Conservation (phyloP, 768 basidiomycete genomes). For the Lactarius akahatsu region DNA sequence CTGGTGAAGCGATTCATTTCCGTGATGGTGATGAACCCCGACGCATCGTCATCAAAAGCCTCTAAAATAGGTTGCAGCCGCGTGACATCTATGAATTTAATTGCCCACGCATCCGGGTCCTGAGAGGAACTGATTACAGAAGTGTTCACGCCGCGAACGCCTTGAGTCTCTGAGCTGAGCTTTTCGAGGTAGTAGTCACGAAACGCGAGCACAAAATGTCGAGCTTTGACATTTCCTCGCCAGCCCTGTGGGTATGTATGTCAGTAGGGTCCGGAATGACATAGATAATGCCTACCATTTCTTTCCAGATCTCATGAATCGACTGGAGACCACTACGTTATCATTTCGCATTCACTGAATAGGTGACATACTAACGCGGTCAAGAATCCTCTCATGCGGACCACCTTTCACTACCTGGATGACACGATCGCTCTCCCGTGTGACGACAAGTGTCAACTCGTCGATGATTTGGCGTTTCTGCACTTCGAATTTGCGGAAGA, state of each 20-base stretch:
- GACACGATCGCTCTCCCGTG: constrained; percentile 25
- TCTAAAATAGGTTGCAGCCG: constrained; percentile 34
- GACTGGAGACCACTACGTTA: background rate
- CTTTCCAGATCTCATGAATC: constrained; percentile 9
- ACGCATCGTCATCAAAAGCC: constrained; percentile 39
- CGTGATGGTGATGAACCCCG: constrained; percentile 36
- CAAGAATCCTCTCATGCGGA: constrained; percentile 32
- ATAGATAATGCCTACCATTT: constrained; percentile 30
- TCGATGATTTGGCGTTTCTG: constrained; percentile 26
- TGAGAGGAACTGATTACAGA: background rate
- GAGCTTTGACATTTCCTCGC: constrained; percentile 28
- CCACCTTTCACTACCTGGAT: constrained; percentile 30
- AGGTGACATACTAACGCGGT: constrained; percentile 1
- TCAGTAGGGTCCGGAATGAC: background rate
- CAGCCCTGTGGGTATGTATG: constrained; percentile 14
- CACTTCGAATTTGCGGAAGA: constrained; percentile 31
- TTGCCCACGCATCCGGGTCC: constrained; percentile 34
- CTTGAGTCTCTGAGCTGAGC: constrained; percentile 9
- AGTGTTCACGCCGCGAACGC: background rate
- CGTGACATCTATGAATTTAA: constrained; percentile 30
- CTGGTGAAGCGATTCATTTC: constrained; percentile 38
- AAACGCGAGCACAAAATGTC: constrained; percentile 32
- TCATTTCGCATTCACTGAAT: background rate
- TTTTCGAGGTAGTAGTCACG: constrained; percentile 36
- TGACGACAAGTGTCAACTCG: constrained; percentile 27